Evolutionary conservation across 1,139 yeast genomes (phyloP).

Genomic region (Blastobotrys illinoisensis): DNA sequence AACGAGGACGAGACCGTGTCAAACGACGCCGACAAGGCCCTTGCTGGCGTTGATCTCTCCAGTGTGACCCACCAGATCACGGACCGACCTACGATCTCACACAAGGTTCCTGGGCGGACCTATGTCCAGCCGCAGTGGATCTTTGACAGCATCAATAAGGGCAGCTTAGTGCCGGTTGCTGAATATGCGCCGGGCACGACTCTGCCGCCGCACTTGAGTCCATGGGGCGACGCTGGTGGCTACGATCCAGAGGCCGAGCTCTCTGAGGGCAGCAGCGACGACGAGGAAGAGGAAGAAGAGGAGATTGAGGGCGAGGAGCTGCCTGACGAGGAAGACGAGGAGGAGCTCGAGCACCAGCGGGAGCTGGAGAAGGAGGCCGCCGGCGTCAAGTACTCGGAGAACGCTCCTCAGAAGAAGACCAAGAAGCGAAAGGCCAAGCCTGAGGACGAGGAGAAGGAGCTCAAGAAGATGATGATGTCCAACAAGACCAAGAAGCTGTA

Average conservation of each 20-base stretch:
- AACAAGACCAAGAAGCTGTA: constrained; percentile 92
- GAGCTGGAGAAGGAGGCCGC: constrained; percentile 89
- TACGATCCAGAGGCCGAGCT: constrained; percentile 70
- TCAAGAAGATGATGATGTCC: constrained; percentile 94
- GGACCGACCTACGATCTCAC: constrained; percentile 78
- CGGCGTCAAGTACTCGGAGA: constrained; percentile 70
- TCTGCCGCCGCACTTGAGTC: constrained; percentile 93
- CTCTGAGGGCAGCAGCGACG: constrained; percentile 35
- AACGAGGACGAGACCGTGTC: constrained; percentile 32
- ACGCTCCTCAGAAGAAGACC: constrained; percentile 31
- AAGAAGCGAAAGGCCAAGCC: constrained; percentile 33
- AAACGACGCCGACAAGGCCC: constrained; percentile 17
- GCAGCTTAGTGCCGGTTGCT: constrained; percentile 66
- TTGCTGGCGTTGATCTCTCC: constrained; percentile 51
- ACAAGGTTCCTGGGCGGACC: constrained; percentile 84
- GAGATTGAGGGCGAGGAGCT: constrained; percentile 47
- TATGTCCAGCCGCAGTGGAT: constrained; percentile 98
- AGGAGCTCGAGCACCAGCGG: constrained; percentile 54
- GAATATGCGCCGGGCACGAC: constrained; percentile 90
- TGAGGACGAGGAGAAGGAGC: constrained; percentile 77
- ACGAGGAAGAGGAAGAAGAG: constrained; percentile 43
- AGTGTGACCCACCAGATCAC: constrained; percentile 87
- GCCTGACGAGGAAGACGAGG: constrained; percentile 43
- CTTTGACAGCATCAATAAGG: constrained; percentile 83
- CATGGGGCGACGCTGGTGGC: constrained; percentile 96